Percentiles rank a stretch among this genome's conserved stretches.
Evolutionary conservation across 371 early-diverging fungal species (phyloP).

Genomic region (Amoeboaphelidium occidentale): DNA sequence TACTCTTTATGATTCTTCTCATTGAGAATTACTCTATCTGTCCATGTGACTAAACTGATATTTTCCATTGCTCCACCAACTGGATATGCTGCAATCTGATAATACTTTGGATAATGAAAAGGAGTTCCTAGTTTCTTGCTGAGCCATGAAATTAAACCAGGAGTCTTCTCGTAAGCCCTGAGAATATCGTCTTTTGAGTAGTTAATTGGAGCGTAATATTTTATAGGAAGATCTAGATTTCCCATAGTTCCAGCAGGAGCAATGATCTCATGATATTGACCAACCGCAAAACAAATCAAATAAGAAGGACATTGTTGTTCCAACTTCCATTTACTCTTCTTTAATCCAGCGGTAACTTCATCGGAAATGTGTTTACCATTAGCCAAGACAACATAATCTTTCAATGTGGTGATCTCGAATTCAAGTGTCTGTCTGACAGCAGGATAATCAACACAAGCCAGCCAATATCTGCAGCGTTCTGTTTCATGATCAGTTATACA

Average conservation of each 20-base stretch:
- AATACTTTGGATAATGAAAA: constrained; percentile 32
- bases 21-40: constrained; percentile 9
- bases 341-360: constrained; percentile 4
- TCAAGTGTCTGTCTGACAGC: constrained; percentile 20
- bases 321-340: constrained; percentile 21
- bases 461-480: constrained; percentile 28
- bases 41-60: constrained; percentile 21
- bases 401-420: constrained; percentile 20
- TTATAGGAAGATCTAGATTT: constrained; percentile 16
- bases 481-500: constrained; percentile 16
- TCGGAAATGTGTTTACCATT: constrained; percentile 16
- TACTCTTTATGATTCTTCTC: constrained; percentile 10
- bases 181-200: constrained; percentile 12
- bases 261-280: constrained; percentile 19
- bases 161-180: constrained; percentile 19
- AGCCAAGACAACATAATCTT: constrained; percentile 17
- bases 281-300: constrained; percentile 26
- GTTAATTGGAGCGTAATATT: constrained; percentile 21
- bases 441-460: constrained; percentile 29
- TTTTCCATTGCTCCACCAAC: constrained; percentile 31
- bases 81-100: constrained; percentile 16
- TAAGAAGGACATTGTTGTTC: constrained; percentile 18
- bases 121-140: constrained; percentile 16
- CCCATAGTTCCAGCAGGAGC: no score
- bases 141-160: constrained; percentile 24